Evolutionary conservation across 306 rosid species (phyloP).

Genomic region (Lotus japonicus): DNA sequence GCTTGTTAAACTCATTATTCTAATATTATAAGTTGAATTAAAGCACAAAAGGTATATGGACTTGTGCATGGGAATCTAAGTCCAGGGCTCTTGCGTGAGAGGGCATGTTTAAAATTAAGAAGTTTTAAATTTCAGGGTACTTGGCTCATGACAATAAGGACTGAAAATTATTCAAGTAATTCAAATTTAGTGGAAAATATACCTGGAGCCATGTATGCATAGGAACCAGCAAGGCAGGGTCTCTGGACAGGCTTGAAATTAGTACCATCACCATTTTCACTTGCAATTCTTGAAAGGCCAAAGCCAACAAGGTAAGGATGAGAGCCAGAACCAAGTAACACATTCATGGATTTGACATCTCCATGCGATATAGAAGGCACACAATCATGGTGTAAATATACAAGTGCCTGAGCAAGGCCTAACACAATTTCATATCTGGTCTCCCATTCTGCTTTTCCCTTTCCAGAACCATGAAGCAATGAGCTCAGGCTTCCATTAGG

Average conservation of each 20-base stretch:
- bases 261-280: constrained; percentile 21
- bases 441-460: constrained; percentile 70
- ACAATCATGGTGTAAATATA: constrained; percentile 83
- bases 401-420: constrained; percentile 74
- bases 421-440: constrained; percentile 49
- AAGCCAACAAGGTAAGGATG: constrained; percentile 76
- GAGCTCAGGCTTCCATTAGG: constrained; percentile 84
- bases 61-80: too few relatives aligned
- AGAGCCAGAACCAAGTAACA: constrained; percentile 54
- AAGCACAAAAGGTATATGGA: too few relatives aligned
- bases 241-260: constrained; percentile 34
- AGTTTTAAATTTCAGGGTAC: too few relatives aligned
- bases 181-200: neutral
- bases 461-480: constrained; percentile 57
- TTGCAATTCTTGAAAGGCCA: constrained; percentile 48
- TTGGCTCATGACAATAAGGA: too few relatives aligned
- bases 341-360: constrained; percentile 83
- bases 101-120: too few relatives aligned
- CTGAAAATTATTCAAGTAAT: neutral
- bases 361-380: constrained; percentile 80
- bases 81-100: too few relatives aligned
- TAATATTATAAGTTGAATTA: too few relatives aligned
- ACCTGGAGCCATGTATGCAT: constrained; percentile 97
- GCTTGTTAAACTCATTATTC: too few relatives aligned
- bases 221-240: constrained; percentile 64